Base-by-base conservation (phyloP, 805 yeast genomes). In the Saccharomycopsis sp. region DNA sequence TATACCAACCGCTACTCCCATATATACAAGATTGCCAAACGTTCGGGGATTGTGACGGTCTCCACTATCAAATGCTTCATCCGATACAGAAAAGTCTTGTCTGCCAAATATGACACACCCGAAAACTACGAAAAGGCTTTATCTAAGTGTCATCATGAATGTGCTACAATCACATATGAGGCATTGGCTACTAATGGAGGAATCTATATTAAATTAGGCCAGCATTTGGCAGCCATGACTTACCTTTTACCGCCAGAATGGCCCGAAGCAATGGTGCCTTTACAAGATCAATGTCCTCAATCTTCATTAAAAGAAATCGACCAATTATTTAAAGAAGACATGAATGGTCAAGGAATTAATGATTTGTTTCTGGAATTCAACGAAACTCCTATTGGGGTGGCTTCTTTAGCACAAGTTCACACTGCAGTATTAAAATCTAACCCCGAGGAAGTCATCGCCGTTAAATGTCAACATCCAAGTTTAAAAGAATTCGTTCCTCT, bases 401-500 rank as follows among this genome's bases (percentile, higher is more conserved):
- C 98, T 0, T 85, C 96, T 1, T 66, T 92, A 49, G 98, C 98
- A 0, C 99, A 92, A 55, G 99, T 92, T 4, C 97, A 92, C 60
- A 62, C 66, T 19, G 99, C 94, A 0, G 69, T 58, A 2, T 55
- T 88, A 40, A 69, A 63, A 42, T 61, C 56, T 3, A 69, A 67
- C 1, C 84, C 82, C 2, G 70, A 77, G 45, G 73, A 68, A 52
- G 97, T 89, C 2, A n/a, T n/a, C n/a, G 98, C 98, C 1, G 95
- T 92, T 18, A 92, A 92, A 54, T 72, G 89, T 31, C 98, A 92
- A 58, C 97, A 88, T 57, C 98, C 98, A 0, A 71, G 85, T 2
- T 63, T 92, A 40, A 71, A 75, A 35, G 83, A 81, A 51, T 92
- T 83, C 61, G 94, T 92, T 8, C 98, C 98, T 0, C 59, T 92